Conservation (phyloP, 768 basidiomycete genomes). For the Trametes punicea region DNA sequence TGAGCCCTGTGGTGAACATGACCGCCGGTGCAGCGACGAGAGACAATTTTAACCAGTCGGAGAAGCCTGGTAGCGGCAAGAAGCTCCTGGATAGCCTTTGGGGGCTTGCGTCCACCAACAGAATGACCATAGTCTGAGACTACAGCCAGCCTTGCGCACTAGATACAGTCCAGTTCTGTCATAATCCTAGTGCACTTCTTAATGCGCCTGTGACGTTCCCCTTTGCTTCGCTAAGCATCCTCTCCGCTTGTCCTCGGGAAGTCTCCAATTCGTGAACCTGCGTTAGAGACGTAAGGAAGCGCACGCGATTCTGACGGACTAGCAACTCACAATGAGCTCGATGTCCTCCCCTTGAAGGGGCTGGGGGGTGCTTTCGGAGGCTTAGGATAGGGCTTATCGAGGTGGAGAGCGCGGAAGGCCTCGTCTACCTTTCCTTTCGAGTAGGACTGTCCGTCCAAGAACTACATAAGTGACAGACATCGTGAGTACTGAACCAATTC, state of each 20-base stretch:
- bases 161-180: neutral
- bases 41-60: too few species aligned
- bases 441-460: conserved; percentile 62
- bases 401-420: conserved; percentile 52
- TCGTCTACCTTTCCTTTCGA: conserved; percentile 67
- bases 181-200: conserved; percentile 21
- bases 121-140: too few species aligned
- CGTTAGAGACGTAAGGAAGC: neutral
- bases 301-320: neutral
- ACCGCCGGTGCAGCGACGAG: conserved; percentile 5
- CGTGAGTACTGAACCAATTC: neutral
- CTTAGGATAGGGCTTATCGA: conserved; percentile 55
- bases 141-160: neutral
- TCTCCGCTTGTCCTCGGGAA: conserved; percentile 55
- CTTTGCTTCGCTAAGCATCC: conserved; percentile 47
- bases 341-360: conserved; percentile 55
- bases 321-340: conserved; percentile 54
- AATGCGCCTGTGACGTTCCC: conserved; percentile 55
- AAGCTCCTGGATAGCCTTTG: too few species aligned
- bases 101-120: too few species aligned
- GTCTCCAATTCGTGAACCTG: conserved; percentile 68
- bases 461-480: conserved; percentile 30
- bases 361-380: conserved; percentile 38
- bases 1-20: neutral
- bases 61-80: too few species aligned